Base-by-base conservation (phyloP, 805 yeast species). In the Metschnikowia arizonensis region DNA sequence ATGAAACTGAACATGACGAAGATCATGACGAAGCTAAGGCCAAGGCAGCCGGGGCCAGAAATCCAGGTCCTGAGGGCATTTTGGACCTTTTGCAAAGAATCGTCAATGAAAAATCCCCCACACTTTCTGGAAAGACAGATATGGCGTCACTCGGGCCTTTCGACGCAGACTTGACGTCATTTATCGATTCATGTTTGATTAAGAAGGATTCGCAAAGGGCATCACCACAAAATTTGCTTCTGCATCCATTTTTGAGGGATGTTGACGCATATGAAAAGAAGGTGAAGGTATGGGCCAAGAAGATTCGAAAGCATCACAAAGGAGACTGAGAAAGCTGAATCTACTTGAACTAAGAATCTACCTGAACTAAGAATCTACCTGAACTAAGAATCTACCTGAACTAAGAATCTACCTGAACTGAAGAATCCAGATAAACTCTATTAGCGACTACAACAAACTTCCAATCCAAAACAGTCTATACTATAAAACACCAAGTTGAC, bases 31-130 rank as follows among this genome's bases (percentile, higher is more conserved):
- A 38, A 40, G 45, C 30, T 2, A 21, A 18, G 23, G 25, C 40
- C 4, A 44, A 41, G 17, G 38, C 33, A 3, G 33, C 45, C 43
- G 56, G 58, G 68, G 75, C 60, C 5, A 49, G 40, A 17, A 36
- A 33, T 11, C 67, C 68, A 7, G 63, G 62, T 4, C 95, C 95
- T 2, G 85, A 87, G 57, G 95, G 97, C 1, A 91, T 93, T 35
- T 72, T 93, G 52, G 99, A 93, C 59, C 72, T 93, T 15, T 65
- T 93, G 45, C 98, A 93, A 67, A 71, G 97, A 56, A 90, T 93
- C 34, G 99, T 93, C 19, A 88, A 90, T 58, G 99, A 93, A 62
- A 82, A 82, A 2, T 89, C 97, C 0, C 99, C 99, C 9, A 69
- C 76, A 1, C 72, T 90, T 38, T 48, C 59, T 1, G 53, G 62